These are phyloP conservation scores for Claviceps pazoutovae DNA, from an alignment of 2,329 filamentous ascomycete species.

Conservation along the genomic window DNA sequence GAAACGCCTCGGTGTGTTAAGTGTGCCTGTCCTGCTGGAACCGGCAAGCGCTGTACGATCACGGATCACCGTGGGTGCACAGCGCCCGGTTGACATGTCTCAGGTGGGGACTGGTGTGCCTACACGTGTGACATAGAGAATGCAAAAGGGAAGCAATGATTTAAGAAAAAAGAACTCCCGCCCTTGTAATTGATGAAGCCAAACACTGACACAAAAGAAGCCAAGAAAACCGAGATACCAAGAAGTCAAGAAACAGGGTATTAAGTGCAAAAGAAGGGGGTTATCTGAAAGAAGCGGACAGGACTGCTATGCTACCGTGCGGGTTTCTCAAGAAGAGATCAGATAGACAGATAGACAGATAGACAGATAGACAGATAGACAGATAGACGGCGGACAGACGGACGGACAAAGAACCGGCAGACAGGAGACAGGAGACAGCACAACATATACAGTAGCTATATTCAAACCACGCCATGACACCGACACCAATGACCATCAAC, in stretches of 20 bases:
- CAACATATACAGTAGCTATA: conserved; percentile 6
- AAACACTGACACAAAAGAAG: background rate
- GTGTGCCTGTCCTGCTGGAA: no score
- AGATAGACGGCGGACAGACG: background rate
- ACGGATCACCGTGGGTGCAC: no score
- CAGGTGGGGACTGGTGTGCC: no score
- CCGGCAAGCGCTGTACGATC: no score
- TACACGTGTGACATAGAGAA: no score
- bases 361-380: background rate
- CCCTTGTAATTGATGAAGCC: no score
- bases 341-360: background rate
- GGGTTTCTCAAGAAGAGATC: background rate
- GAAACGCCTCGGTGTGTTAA: no score
- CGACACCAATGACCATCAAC: conserved; percentile 20
- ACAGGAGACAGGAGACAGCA: no score
- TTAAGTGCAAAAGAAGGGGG: background rate
- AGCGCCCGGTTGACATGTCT: no score
- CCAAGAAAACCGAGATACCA: background rate
- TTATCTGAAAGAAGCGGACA: background rate
- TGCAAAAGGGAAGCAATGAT: no score
- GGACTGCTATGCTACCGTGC: background rate
- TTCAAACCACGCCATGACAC: conserved; percentile 17
- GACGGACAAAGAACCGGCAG: conserved; percentile 1
- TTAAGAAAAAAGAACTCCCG: no score
- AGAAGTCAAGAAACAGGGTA: background rate